These are phyloP conservation scores for Camellia oleifera DNA, from an alignment of 179 eudicot species.

Conservation along the genomic window DNA sequence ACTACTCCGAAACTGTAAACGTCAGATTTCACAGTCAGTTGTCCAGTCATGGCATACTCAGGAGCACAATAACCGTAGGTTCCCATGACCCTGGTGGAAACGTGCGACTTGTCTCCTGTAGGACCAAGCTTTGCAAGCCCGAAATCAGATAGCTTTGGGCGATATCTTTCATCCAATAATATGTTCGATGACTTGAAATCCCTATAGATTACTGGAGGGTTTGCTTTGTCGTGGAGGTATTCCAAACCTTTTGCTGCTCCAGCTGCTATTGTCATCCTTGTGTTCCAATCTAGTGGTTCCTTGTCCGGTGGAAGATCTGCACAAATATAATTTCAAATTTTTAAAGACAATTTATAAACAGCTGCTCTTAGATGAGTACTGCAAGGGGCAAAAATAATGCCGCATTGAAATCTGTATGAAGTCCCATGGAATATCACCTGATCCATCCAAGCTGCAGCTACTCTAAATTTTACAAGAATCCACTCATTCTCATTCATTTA, in stretches of 20 bases:
- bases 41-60: conserved; percentile 75
- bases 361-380: not conserved
- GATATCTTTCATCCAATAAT: conserved; percentile 46
- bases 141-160: conserved; percentile 64
- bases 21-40: conserved; percentile 67
- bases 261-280: conserved; percentile 66
- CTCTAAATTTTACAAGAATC: not conserved
- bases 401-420: no score
- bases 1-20: conserved; percentile 75
- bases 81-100: conserved; percentile 70
- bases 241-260: conserved; percentile 72
- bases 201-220: conserved; percentile 65
- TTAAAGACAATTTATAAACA: not conserved
- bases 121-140: conserved; percentile 72
- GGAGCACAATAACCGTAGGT: conserved; percentile 72
- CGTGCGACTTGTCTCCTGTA: conserved; percentile 69
- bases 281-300: conserved; percentile 71
- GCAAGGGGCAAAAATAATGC: not conserved
- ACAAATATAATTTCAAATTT: not conserved
- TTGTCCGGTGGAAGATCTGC: conserved; percentile 63
- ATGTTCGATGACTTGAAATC: conserved; percentile 73
- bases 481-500: not conserved
- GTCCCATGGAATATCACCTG: no score
- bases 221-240: conserved; percentile 66
- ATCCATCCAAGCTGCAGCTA: not conserved